Evolutionary conservation across 768 basidiomycete genomes (phyloP).

Genomic region (Lyophyllum semitale): DNA sequence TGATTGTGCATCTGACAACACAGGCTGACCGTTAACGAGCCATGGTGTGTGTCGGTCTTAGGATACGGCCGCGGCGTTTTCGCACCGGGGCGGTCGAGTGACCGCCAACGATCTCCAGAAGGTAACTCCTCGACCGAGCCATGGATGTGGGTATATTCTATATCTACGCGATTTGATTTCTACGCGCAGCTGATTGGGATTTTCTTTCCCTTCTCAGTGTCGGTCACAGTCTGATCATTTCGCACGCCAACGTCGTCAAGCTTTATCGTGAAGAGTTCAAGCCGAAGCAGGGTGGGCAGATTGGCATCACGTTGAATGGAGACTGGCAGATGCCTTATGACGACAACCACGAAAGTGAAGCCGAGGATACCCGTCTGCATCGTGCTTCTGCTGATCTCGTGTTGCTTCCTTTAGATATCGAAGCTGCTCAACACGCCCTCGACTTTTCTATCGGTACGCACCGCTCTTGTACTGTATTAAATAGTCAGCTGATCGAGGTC

Average conservation of each 20-base stretch:
- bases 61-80: slow-evolving; percentile 76
- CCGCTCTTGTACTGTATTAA: slow-evolving; percentile 1
- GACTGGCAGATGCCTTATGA: slow-evolving; percentile 79
- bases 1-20: slow-evolving; percentile 17
- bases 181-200: background rate
- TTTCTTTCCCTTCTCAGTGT: slow-evolving; percentile 41
- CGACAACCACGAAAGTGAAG: slow-evolving; percentile 64
- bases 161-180: background rate
- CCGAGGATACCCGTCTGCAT: slow-evolving; percentile 1
- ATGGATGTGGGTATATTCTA: slow-evolving; percentile 57
- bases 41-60: slow-evolving; percentile 68
- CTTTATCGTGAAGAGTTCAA: slow-evolving; percentile 71
- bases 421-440: slow-evolving; percentile 70
- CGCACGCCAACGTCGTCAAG: slow-evolving; percentile 70
- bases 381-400: background rate
- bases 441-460: slow-evolving; percentile 68
- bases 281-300: slow-evolving; percentile 58
- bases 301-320: slow-evolving; percentile 81
- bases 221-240: slow-evolving; percentile 65
- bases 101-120: slow-evolving; percentile 57
- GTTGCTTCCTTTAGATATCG: slow-evolving; percentile 47
- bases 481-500: slow-evolving; percentile 22
- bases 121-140: slow-evolving; percentile 68
- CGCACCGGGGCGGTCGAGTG: slow-evolving; percentile 70
- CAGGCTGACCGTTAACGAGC: slow-evolving; percentile 78